These are phyloP conservation scores for Biancaea sappan DNA, from an alignment of 306 rosid species.

Conservation along the genomic window DNA sequence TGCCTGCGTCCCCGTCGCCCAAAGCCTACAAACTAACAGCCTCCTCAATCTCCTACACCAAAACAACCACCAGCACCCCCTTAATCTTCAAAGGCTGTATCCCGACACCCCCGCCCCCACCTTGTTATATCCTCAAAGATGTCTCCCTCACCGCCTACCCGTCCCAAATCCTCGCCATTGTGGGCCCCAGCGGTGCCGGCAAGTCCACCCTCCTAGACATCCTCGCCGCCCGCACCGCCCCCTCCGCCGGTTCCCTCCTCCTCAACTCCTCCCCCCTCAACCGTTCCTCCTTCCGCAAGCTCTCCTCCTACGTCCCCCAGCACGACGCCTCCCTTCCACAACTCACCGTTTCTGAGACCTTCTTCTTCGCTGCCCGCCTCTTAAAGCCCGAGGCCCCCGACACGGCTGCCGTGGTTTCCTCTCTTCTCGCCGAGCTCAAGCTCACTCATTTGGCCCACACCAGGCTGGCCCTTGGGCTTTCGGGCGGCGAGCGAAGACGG, in stretches of 20 bases:
- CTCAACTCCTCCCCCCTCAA: constrained; percentile 74
- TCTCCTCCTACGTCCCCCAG: constrained; percentile 91
- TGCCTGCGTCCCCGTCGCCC: no score
- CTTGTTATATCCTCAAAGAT: constrained; percentile 68
- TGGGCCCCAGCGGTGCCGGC: constrained; percentile 97
- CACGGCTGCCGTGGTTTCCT: constrained; percentile 44
- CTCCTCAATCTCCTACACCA: constrained; percentile 71
- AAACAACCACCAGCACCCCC: constrained; percentile 45
- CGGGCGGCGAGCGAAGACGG: constrained; percentile 83
- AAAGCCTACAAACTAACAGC: constrained; percentile 74
- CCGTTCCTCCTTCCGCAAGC: constrained; percentile 77
- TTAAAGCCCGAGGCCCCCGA: constrained; percentile 56
- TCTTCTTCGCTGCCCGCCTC: constrained; percentile 73
- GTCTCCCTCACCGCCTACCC: constrained; percentile 72
- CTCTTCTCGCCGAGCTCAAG: constrained; percentile 63
- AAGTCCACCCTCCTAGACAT: constrained; percentile 94
- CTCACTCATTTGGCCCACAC: constrained; percentile 67
- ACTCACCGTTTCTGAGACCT: constrained; percentile 84
- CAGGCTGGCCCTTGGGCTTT: constrained; percentile 63
- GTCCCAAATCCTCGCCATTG: constrained; percentile 78
- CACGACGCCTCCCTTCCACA: constrained; percentile 82
- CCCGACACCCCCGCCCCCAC: constrained; percentile 43
- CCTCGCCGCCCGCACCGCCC: constrained; percentile 69
- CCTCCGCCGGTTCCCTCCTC: constrained; percentile 60
- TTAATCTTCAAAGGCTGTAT: constrained; percentile 60